Evolutionary conservation across 2,329 filamentous ascomycete species (phyloP), one percentile per base, ranked within the genome.

Genomic region (Botrytis fabae): DNA sequence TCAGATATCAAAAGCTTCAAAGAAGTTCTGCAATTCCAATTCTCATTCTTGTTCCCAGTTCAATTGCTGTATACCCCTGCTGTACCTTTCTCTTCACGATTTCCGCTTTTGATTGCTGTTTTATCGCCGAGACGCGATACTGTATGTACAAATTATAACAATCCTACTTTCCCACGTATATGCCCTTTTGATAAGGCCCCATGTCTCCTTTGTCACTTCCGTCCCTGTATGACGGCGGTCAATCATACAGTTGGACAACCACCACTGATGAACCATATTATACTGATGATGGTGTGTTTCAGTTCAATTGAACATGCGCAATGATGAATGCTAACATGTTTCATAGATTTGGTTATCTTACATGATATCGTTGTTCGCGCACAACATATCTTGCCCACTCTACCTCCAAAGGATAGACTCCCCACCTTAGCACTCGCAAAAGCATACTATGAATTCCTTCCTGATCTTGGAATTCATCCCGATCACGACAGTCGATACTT

Each of bases 381-480:
- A 61, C 89, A 95, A 82, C 84, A 88, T 59, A 86, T 92, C 44
- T 85, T 89, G 70, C 84, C 87, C 63, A 82, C 82, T 18, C 83
- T 89, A 2, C 85, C 89, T 1, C 87, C 90, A 73, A 86, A 86
- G 66, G 88, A 92, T 77, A 87, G 88, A 72, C 85, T 92, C 35
- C 91, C 93, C 5, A 93, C 92, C 73, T 90, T 90, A 79, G 93
- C 93, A 16, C 87, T 97, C 28, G 97, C 97, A 82, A 86, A 87
- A 70, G 93, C 93, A 44, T 97, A 97, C 80, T 92, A 96, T 79
- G 86, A 89, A 72, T 86, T 95, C 60, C 87, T 97, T n/a, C 88
- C 88, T 8, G 85, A 89, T 76, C 85, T 92, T 83, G 91, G 90
- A 71, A 84, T 93, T 76, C 87, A 93, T 74, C 86, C 89, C n/a